Evolutionary conservation across 2,329 filamentous ascomycete genomes (phyloP), one percentile per base, ranked within the genome.

Genomic region (Pseudogymnoascus sp.): DNA sequence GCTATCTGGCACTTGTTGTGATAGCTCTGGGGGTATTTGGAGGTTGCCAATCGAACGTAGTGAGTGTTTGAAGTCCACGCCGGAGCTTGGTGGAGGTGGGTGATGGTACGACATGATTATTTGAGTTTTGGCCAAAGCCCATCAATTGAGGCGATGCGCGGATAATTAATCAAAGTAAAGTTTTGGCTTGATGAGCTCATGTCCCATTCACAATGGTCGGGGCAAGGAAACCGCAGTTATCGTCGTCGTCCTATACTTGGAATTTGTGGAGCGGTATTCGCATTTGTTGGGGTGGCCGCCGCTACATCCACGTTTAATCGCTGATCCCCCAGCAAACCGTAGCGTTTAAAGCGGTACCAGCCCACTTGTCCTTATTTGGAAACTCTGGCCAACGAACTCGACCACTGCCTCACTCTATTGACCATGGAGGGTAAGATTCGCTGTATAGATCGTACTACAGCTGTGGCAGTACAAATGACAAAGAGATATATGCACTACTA

Each of bases 21-120:
- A 36, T 59, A 36, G 58, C 37, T 59, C 58, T 37, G 9, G 58
- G 12, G 58, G 33, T 59, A 59, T 40, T 59, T 36, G 58, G 25
- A 37, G 37, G 18, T n/a, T 37, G 33, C 58, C 25, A 13, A 37
- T 39, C 25, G 36, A 37, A 59, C 37, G 58, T 59, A 33, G 58
- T 27, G 58, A 59, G 37, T 29, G 27, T 55, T 55, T 55, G 29
- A 18, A 59, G 37, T 59, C 33, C 33, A 21, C 33, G 33, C 58
- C 58, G 18, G 48, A 55, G 21, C 48, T 33, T 12, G 58, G 58
- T 40, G 58, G 58, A 27, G 58, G 58, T 37, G 58, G 58, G 37
- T 59, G 37, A 37, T 59, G 58, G 25, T 59, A 59, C 33, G 58
- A 59, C 58, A 59, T 59, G 21, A 40, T n/a, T 59, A 37, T 59